Conservation (phyloP, 148 eudicot genomes). For the Vaccinium macrocarpon region DNA sequence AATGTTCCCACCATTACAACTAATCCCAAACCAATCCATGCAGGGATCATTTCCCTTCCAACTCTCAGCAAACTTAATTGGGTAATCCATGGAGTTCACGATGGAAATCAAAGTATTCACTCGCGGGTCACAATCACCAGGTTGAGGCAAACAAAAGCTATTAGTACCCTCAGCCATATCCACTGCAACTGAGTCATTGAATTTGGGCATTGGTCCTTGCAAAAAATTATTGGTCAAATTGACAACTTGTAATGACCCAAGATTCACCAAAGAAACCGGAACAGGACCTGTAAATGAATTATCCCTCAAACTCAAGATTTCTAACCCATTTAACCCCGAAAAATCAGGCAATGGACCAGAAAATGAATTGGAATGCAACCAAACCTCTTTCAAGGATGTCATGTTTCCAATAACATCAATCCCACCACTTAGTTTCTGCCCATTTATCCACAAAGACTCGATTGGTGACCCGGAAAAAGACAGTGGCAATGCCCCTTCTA, state of each 20-base stretch:
- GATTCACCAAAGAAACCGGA: conserved; percentile 55
- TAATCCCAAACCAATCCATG: conserved; percentile 74
- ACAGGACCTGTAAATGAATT: conserved; percentile 77
- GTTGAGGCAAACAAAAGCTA: conserved; percentile 69
- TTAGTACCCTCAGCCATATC: conserved; percentile 53
- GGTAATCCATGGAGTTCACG: conserved; percentile 63
- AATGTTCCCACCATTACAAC: conserved; percentile 70
- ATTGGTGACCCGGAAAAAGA: conserved; percentile 66
- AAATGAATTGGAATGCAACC: conserved; percentile 81
- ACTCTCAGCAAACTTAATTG: conserved; percentile 59
- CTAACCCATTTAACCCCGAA: conserved; percentile 55
- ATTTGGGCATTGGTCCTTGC: conserved; percentile 85
- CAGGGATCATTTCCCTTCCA: conserved; percentile 94
- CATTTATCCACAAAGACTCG: conserved; percentile 93
- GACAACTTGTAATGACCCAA: conserved; percentile 60
- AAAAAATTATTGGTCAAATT: conserved; percentile 86
- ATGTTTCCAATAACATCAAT: conserved; percentile 82
- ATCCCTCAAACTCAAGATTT: conserved; percentile 64
- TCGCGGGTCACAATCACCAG: conserved; percentile 71
- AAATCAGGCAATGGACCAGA: conserved; percentile 90
- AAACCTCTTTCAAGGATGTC: conserved; percentile 77
- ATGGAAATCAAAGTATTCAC: conserved; percentile 59
- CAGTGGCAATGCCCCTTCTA: conserved; percentile 72
- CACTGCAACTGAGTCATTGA: conserved; percentile 52
- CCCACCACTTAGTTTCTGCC: conserved; percentile 72